Base-by-base conservation (phyloP, 1,139 yeast genomes). In the Candida neerlandica region DNA sequence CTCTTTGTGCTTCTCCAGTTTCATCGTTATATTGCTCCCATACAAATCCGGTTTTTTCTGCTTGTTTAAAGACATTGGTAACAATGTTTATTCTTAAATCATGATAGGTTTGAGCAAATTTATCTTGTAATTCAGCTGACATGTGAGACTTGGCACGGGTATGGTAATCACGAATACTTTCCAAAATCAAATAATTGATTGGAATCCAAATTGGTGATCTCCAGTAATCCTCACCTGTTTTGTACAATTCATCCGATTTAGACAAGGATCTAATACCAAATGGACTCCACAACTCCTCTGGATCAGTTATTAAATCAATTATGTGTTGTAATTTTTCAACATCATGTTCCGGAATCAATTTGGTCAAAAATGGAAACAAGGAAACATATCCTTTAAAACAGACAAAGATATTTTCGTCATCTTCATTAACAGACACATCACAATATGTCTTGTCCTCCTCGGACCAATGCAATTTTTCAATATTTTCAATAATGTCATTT, bases 191-290 rank as follows among this genome's bases (percentile, higher is more conserved):
- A 62, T 90, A 92, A 69, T 95, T 95, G 62, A 94, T 88, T 64
- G 91, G 89, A 58, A 91, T 75, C 99, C 99, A 95, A 40, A 94
- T 78, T 16, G 96, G 92, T 0, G 97, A 95, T 53, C 96, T 80
- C 99, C 99, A 94, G 70, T 94, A 94, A 66, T 94, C 86, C 60
- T 95, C 99, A 9, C 80, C 94, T 0, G 85, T 81, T 52, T 87
- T 88, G 66, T 86, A 94, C 52, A 65, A 70, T 29, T 72, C 72
- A 60, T 89, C 94, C 7, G 78, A 63, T 59, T 82, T 84, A 1
- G 97, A 89, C 37, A 94, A 73, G 1, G 96, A 88, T 56, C 97
- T 77, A 43, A 95, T 73, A 12, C 99, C 99, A 59, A 66, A 90
- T 1, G 79, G 79, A 1, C 92, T 73, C 89, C 96, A 92, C 49